Base-by-base conservation (phyloP, 1,139 yeast genomes). In the Geotrichum candidum region DNA sequence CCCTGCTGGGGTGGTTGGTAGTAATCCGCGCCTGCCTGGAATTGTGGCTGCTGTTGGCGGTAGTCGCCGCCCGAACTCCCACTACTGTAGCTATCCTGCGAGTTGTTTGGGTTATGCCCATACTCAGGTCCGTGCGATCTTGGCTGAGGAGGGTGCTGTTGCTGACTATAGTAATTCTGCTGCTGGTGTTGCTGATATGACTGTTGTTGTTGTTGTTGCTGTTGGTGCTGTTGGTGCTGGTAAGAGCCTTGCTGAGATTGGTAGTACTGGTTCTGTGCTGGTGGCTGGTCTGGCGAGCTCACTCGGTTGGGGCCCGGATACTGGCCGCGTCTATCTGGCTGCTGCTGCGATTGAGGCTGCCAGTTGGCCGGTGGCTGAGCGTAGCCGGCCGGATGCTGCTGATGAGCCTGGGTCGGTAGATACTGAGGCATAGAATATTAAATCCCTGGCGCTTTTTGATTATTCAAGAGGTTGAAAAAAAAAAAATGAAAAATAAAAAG, bases 341-440 rank as follows among this genome's bases (percentile, higher is more conserved):
- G 54, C 35, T 52, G 33, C n/a, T 23, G 35, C 11, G 53, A n/a
- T 4, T 41, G 48, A 2, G 53, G 48, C 9, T 41, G 48, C 48
- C 48, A 41, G 18, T 15, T 18, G 11, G 23, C 10, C 9, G 48
- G 48, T 4, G 48, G 11, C 48, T 41, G 48, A 6, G 23, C 48
- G 48, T 41, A 50, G 53, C 31, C 18, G 29, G 45, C 54, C 23
- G 38, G 54, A 10, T 25, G 33, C 11, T 11, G 54, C 33, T 31
- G 54, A 52, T 29, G 54, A 52, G 54, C 31, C 54, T 50, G 52
- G 18, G 54, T 11, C 18, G 38, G 54, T 29, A 52, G n/a, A n/a
- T 29, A 52, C 41, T 52, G 54, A 10, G 54, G 41, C 54, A 52
- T 52, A 7, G 18, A 13, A 13, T 38, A 5, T 25, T 3, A 4